Evolutionary conservation across 176 grass and related monocot species (phyloP).

Genomic region (Luzula sylvatica): DNA sequence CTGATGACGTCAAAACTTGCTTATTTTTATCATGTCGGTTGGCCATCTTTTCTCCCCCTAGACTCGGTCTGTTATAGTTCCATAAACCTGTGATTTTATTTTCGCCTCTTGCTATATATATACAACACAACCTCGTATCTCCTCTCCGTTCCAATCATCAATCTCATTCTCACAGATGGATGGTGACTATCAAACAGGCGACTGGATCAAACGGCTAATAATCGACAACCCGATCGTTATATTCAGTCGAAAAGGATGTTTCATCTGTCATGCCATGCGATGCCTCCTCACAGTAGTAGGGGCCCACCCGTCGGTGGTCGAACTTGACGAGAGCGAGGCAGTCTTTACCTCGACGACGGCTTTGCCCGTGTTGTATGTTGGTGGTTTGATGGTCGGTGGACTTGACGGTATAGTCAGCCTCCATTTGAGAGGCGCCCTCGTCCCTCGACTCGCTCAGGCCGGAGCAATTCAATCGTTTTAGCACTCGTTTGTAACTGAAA

Average conservation of each 20-base stretch:
- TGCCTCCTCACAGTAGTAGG: slow-evolving; percentile 22
- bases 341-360: neutral
- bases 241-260: slow-evolving; percentile 28
- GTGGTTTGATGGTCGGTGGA: slow-evolving; percentile 23
- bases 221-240: slow-evolving; percentile 30
- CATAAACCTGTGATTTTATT: too few relatives aligned
- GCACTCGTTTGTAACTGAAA: neutral
- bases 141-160: slow-evolving; percentile 14
- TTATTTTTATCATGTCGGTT: too few relatives aligned
- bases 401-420: slow-evolving; percentile 27
- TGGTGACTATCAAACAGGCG: neutral
- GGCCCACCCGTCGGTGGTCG: slow-evolving; percentile 29
- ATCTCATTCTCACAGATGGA: slow-evolving; percentile 3
- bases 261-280: slow-evolving; percentile 34
- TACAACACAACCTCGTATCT: neutral
- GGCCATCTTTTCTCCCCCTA: too few relatives aligned
- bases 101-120: slow-evolving; percentile 3
- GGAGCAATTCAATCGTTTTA: slow-evolving; percentile 21
- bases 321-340: slow-evolving; percentile 24
- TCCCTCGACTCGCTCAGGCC: slow-evolving; percentile 14
- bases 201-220: slow-evolving; percentile 26
- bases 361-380: slow-evolving; percentile 26
- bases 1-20: neutral
- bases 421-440: slow-evolving; percentile 29
- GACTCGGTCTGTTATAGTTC: too few relatives aligned